Evolutionary conservation across 441 rosid genomes (phyloP), one percentile per base, ranked within the genome.

Genomic region (Breynia disticha): DNA sequence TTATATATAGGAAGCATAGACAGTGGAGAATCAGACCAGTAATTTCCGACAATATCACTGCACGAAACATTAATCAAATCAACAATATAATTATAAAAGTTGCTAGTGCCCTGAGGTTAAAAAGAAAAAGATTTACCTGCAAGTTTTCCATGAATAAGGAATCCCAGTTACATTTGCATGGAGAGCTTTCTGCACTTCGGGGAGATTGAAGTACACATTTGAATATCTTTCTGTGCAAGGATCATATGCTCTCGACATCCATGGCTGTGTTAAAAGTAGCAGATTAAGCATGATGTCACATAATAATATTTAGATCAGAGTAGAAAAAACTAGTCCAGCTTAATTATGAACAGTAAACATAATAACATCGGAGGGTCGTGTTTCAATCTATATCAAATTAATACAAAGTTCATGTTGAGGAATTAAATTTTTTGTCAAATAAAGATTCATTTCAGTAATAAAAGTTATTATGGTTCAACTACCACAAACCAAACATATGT

Each of bases 161-260:
- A 88, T 67, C 53, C 79, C 62, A 0, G 95, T 93, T 56, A 72
- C 72, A 75, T 89, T 93, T 44, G 95, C 97, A 72, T 93, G 99
- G 62, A 93, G 70, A 48, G 96, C 99, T 61, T 72, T 77, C 77
- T 93, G 99, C 59, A 89, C 99, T 66, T 86, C 86, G 0, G 79
- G 97, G 42, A 11, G 76, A 72, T 89, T 93, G 73, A 89, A 89
- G 63, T 86, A 89, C 66, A 65, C 50, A 41, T 54, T 56, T 0
- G 99, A 78, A 73, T 89, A 74, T 67, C 95, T 81, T 62, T 81
- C 97, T 0, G 93, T 86, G 74, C 97, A 93, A 16, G 99, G 99
- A 76, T 93, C 99, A 59, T 84, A 89, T 50, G 95, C 93, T 72
- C 97, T 80, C 18, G 93, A 78, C 90, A 89, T 93, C 97, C 96